Base-by-base conservation (phyloP, 1,284 basidiomycete genomes). In the Gastroboletus turbinatus region DNA sequence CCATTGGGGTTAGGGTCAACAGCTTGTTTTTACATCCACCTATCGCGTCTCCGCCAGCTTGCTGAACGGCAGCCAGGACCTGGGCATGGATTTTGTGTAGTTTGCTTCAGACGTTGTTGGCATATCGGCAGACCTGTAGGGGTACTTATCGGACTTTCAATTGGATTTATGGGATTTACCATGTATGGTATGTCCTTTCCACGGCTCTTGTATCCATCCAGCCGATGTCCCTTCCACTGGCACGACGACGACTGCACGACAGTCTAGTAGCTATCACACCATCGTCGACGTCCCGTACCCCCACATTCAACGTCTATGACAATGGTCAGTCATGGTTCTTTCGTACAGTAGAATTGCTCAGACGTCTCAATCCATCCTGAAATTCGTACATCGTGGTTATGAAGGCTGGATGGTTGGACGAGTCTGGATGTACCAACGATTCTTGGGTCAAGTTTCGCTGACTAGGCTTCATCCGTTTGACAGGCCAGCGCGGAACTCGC, bases 41-140 rank as follows among this genome's bases (percentile, higher is more conserved):
- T 17, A 8, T 39, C 6, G 27, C 2, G 82, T 80, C 44, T 78
- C 78, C 21, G 81, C 74, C 51, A 82, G 86, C 87, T 63, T 81
- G 76, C 68, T 85, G 81, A 13, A 98, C 86, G 0, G 93, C 94
- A 52, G 83, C 82, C 27, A 98, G 76, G 4, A 93, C 85, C 53
- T 78, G 75, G 0, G 72, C 69, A 63, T 96, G 92, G 25, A 88
- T 77, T n/a, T n/a, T n/a, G 0, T 7, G 19, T 17, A n/a, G 29
- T 36, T 51, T 35, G 32, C n/a, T 39, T 54, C n/a, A 27, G 51
- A 36, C 19, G 30, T 47, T 23, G 19, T 33, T 19, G 27, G 17
- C 13, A 19, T 23, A 23, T 23, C 23, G 23, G 23, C 23, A 23
- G 23, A 23, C 23, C 23, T 23, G 23, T 23, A 23, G 23, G 23